Percentiles rank a stretch among this genome's conserved stretches.
Evolutionary conservation across 2,329 filamentous ascomycete genomes (phyloP).

Genomic region (Alternaria triticimaculans): DNA sequence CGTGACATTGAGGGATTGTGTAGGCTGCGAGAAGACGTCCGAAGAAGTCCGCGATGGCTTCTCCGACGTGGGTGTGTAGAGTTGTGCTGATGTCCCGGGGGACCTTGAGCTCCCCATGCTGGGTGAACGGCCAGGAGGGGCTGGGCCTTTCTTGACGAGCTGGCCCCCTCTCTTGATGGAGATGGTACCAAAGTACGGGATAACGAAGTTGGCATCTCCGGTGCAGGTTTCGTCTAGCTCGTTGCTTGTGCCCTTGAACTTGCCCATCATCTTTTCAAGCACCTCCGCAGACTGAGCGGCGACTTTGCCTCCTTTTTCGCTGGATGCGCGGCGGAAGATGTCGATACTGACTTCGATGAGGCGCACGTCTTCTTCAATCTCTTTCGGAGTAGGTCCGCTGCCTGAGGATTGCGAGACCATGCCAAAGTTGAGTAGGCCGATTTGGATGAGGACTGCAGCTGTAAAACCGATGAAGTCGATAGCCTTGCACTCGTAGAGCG

Average conservation of each 20-base stretch:
- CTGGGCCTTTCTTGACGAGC: constrained; percentile 9
- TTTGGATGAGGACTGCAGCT: constrained; percentile 51
- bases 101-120: constrained; percentile 1
- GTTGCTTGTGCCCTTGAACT: constrained; percentile 27
- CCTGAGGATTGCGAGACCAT: constrained; percentile 1
- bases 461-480: constrained; percentile 58
- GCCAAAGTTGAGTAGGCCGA: constrained; percentile 52
- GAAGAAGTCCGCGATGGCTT: constrained; percentile 15
- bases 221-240: constrained; percentile 15
- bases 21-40: constrained; percentile 19
- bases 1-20: constrained; percentile 18
- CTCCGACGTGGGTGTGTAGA: constrained; percentile 21
- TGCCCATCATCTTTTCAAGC: constrained; percentile 47
- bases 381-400: constrained; percentile 24
- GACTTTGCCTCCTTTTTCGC: constrained; percentile 51
- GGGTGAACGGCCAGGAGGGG: not conserved
- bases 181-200: constrained; percentile 53
- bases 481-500: constrained; percentile 56
- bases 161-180: constrained; percentile 43
- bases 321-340: constrained; percentile 50
- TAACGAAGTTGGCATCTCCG: constrained; percentile 40
- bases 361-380: constrained; percentile 45
- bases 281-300: constrained; percentile 49
- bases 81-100: constrained; percentile 4
- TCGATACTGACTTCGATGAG: constrained; percentile 51